phyloP scores from a whole-genome alignment of 202 grass and related monocot genomes.

The Carex sylvatica region DNA sequence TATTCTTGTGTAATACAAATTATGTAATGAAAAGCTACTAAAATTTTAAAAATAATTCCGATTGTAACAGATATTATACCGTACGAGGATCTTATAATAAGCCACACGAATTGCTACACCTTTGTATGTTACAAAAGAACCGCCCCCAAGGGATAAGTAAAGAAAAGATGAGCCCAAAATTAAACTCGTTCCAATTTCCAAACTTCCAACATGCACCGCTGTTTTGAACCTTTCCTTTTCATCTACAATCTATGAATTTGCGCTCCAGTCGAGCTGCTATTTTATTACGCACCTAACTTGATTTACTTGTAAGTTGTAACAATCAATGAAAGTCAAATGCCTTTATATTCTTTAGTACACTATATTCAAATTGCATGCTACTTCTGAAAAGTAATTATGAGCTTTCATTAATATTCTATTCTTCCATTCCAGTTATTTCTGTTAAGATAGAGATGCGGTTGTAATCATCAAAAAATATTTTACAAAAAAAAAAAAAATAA shows the following conservation, averaged over 20 bases:
- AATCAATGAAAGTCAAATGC: conserved; percentile 17
- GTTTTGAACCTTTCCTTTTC: not conserved
- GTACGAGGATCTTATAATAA: too few species aligned
- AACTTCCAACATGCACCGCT: not conserved
- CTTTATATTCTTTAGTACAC: conserved; percentile 4
- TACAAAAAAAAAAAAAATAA: not conserved
- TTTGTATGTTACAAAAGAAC: not conserved
- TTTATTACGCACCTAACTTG: conserved; percentile 5
- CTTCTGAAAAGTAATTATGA: not conserved
- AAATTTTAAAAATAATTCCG: not conserved
- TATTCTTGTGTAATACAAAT: not conserved
- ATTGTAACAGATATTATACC: too few species aligned
- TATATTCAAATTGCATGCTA: conserved; percentile 16
- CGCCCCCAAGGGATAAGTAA: not conserved
- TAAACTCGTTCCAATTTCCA: not conserved
- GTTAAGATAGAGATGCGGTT: not conserved
- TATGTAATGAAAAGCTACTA: not conserved
- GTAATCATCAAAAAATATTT: not conserved
- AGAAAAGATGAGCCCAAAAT: not conserved
- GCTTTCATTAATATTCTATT: not conserved
- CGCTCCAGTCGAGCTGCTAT: not conserved
- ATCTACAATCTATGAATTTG: not conserved
- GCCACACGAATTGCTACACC: not conserved
- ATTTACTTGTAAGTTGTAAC: conserved; percentile 2
- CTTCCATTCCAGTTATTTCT: conserved; percentile 14